Base-by-base conservation (phyloP, 805 yeast species). In the Nakazawaea populi region DNA sequence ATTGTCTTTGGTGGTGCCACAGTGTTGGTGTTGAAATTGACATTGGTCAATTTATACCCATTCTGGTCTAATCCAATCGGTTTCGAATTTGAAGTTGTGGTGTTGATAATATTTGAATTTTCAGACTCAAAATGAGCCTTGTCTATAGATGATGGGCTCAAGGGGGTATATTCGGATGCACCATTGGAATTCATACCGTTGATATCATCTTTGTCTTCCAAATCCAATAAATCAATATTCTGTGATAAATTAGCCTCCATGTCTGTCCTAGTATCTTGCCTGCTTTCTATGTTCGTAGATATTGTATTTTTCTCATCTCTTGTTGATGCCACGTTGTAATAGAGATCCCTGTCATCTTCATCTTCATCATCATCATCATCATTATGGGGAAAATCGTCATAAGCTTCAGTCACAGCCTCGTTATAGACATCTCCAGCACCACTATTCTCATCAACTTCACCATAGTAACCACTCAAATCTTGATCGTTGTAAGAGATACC, bases 401-500 rank as follows among this genome's bases (percentile, higher is more conserved):
- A 37, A 37, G 11, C 24, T 18, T 18, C 24, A 18, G 24, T 18
- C 24, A 18, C 24, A 18, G 24, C 24, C 24, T 18, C n/a, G 14
- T 37, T 3, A 12, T 37, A 2, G 6, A 2, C 7, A 37, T 7
- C n/a, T 11, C n/a, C n/a, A 37, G 8, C 14, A 37, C n/a, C 8
- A 37, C 18, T n/a, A 12, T 37, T 12, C 10, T 37, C 40, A 37
- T 37, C n/a, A 37, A 2, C 40, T 11, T 12, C 18, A 10, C n/a
- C 14, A 37, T 37, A 37, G n/a, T 37, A 37, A 11, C 14, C 40
- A 37, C 18, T 12, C 36, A 37, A 10, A 36, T 44, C 35, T 7
- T 36, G 32, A 36, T 44, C 47, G 18, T 44, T 44, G 28, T 44
- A 44, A 6, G 40, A 37, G n/a, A 37, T 37, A 37, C 28, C 41